Base-by-base conservation (phyloP, 1,284 basidiomycete genomes). In the Puccinia horiana region DNA sequence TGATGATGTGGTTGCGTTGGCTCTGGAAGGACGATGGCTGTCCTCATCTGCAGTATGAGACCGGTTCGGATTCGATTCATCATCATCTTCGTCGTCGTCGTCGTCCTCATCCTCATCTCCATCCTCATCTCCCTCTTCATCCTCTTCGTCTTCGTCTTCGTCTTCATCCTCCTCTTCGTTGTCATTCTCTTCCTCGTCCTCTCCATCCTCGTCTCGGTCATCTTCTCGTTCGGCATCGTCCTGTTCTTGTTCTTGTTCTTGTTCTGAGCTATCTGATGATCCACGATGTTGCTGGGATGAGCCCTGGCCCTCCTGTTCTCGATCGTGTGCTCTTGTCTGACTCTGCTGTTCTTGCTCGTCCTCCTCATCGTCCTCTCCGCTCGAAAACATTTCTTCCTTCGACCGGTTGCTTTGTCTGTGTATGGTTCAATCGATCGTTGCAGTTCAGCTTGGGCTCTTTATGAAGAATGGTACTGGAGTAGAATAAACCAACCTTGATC, bases 361-460 rank as follows among this genome's bases (percentile, higher is more conserved):
- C 63, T 58, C 56, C 8, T 58, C 56, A 29, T 65, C 63, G 1
- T 65, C 63, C 63, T 65, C 63, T 40, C 37, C 63, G 20, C 63
- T 65, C 63, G 63, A 65, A 65, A 40, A 65, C 63, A 65, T 58
- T 29, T 58, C 56, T 58, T 65, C 35, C 35, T n/a, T 0, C 63
- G 63, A 35, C 35, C n/a, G n/a, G n/a, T n/a, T n/a, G 61, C 18
- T 29, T 14, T 65, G 23, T 65, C 63, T 40, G 63, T 61, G 14
- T 61, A 47, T 47, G 44, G 12, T 47, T 47, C n/a, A n/a, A n/a
- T 47, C 18, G 12, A 11, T 47, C 12, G 44, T 47, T 18, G 18
- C 11, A 44, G 42, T 47, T 14, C 44, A 14, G 6, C 44, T 47
- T 47, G 12, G 18, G 44, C 6, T 47, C 11, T 11, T 47, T 47